A percentile compares a stretch with the other conserved stretches of the same genome.
These are phyloP conservation scores for Litchi chinensis DNA, from an alignment of 345 rosid species.

Conservation along the genomic window DNA sequence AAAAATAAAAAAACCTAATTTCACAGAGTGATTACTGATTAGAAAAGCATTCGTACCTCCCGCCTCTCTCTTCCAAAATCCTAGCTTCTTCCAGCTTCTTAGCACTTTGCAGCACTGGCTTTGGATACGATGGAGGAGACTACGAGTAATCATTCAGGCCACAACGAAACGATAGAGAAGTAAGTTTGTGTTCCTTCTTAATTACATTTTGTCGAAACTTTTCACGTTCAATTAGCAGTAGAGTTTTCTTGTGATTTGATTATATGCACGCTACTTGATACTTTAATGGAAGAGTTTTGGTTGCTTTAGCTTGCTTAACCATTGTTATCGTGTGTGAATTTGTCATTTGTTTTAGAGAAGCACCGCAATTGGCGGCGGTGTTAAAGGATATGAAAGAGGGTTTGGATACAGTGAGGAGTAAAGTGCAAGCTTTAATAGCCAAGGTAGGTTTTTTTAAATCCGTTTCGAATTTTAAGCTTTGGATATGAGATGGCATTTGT, in stretches of 20 bases:
- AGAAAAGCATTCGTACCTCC: no score
- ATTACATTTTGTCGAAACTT: background rate
- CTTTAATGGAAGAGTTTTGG: background rate
- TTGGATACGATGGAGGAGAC: constrained; percentile 32
- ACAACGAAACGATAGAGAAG: constrained; percentile 34
- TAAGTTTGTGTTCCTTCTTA: constrained; percentile 21
- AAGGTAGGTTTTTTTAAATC: constrained; percentile 43
- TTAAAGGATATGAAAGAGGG: constrained; percentile 83
- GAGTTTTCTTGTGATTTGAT: background rate
- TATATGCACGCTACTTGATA: background rate
- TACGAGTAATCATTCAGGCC: constrained; percentile 2
- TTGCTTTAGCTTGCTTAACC: background rate
- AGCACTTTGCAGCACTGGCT: background rate
- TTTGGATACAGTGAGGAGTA: constrained; percentile 65
- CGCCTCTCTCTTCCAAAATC: no score
- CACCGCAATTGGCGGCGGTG: constrained; percentile 57
- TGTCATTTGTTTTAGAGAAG: constrained; percentile 49
- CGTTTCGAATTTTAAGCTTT: background rate
- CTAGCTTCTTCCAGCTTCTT: no score
- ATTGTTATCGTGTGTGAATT: background rate
- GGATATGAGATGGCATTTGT: background rate
- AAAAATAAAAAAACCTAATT: no score
- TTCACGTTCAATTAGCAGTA: background rate
- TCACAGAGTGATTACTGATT: no score
- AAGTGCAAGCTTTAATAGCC: constrained; percentile 72